Base-by-base conservation (phyloP, 2,329 filamentous ascomycete species). In the Atkinsonella hypoxylon region DNA sequence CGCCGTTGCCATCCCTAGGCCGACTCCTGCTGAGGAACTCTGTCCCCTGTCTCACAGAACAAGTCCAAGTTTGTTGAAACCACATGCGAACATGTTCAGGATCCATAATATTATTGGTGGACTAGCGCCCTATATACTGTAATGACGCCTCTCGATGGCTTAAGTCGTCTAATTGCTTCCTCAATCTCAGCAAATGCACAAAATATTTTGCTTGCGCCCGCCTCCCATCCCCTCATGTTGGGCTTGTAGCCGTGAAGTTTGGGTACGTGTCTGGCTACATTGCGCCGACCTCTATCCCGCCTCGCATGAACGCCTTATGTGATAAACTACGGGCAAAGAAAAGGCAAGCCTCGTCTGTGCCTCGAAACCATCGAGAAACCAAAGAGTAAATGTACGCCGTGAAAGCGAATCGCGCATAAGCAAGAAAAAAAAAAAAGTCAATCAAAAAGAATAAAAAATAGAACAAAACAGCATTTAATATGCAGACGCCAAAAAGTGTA, bases 401-500 rank as follows among this genome's bases (percentile, higher is more conserved):
- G 17, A 43, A 26, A 50, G 30, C 13, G 34, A 51, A 44, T 45
- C 9, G 34, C 34, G 9, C 34, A 15, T 36, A 45, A 45, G 1
- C n/a, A 26, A 41, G 4, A 40, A 10, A 45, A 45, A 15, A 45
- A 15, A 22, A 31, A n/a, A 48, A 18, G 43, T 3, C 17, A 17
- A 44, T 3, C 11, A 15, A 34, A 26, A 45, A 49, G 42, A 11
- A 45, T n/a, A 38, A 18, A 45, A 18, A 30, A 9, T 10, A n/a
- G 34, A 45, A 12, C 11, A 26, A 34, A 42, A 39, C 48, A 36
- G 32, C 20, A 45, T 18, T 26, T 38, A 43, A 49, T 38, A 55
- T 56, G 51, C 55, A 51, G 48, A 55, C 51, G 55, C 55, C 55
- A 55, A 49, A 52, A 50, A 49, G 32, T 48, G 17, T 41, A 43